Evolutionary conservation across 2,329 filamentous ascomycete genomes (phyloP).

Genomic region (Cordyceps cicadae): DNA sequence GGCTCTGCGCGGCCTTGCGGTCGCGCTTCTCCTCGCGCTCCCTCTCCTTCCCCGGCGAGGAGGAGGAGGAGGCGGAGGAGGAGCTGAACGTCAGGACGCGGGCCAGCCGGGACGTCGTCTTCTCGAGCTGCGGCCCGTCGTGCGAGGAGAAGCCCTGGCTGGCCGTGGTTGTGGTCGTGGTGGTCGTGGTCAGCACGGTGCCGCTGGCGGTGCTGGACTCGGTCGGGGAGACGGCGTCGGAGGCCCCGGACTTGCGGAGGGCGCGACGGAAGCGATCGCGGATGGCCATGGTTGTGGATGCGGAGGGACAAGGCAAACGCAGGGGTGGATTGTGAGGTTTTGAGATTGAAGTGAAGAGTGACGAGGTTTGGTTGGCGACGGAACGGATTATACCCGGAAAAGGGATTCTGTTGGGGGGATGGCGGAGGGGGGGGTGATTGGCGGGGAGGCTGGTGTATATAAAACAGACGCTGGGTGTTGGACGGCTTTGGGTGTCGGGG

Average conservation of each 20-base stretch:
- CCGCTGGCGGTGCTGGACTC: constrained; percentile 19
- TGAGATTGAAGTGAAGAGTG: background rate
- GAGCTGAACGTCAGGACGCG: constrained; percentile 25
- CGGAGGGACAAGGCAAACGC: background rate
- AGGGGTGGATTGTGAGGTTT: background rate
- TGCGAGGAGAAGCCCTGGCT: constrained; percentile 16
- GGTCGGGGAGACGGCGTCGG: constrained; percentile 24
- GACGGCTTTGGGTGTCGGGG: constrained; percentile 6
- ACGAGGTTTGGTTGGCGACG: background rate
- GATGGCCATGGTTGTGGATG: constrained; percentile 31
- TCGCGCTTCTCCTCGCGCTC: constrained; percentile 14
- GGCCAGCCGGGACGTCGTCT: constrained; percentile 23
- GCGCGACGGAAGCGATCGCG: constrained; percentile 34
- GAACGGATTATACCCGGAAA: background rate
- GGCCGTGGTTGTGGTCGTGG: constrained; percentile 21
- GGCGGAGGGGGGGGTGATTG: background rate
- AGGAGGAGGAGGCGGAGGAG: constrained; percentile 16
- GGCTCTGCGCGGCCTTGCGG: constrained; percentile 13
- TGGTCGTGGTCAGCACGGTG: background rate
- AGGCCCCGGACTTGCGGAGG: constrained; percentile 29
- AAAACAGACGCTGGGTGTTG: background rate
- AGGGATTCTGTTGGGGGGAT: background rate
- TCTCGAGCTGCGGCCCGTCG: constrained; percentile 23
- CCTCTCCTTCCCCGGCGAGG: constrained; percentile 7
- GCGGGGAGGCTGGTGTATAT: background rate